A percentile compares a stretch with the other conserved stretches of the same genome.
phyloP scores from a whole-genome alignment of 129 eudicot genomes.

The Artemisia argyi region DNA sequence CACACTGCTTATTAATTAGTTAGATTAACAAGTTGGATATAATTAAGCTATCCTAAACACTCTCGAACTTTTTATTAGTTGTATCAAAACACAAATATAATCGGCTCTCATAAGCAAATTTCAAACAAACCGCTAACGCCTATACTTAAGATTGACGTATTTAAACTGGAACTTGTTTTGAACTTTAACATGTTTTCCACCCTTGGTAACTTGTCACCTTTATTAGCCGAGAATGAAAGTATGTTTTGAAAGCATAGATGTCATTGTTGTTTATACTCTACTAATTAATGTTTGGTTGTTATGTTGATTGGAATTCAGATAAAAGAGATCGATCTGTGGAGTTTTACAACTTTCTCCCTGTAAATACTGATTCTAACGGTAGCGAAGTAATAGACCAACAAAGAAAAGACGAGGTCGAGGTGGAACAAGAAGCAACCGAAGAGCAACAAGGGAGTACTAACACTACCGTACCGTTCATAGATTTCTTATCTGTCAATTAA shows the following conservation, averaged over 20 bases:
- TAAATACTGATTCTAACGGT: conserved; percentile 56
- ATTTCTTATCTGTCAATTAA: conserved; percentile 47
- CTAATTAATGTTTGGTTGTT: background rate
- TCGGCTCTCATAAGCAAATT: too few species aligned
- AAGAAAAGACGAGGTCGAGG: conserved; percentile 42
- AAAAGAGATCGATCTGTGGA: conserved; percentile 41
- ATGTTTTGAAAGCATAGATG: background rate
- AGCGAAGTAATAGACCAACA: conserved; percentile 65
- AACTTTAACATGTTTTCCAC: background rate
- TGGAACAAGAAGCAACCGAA: conserved; percentile 41
- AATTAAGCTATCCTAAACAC: too few species aligned
- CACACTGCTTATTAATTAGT: too few species aligned
- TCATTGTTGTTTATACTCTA: background rate
- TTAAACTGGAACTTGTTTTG: background rate
- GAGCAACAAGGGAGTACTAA: conserved; percentile 19
- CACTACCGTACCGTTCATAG: conserved; percentile 44
- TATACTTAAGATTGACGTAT: background rate
- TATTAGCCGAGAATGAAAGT: too few species aligned
- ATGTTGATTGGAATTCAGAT: conserved; percentile 26
- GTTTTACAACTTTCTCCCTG: conserved; percentile 72
- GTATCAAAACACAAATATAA: too few species aligned
- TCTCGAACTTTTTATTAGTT: too few species aligned
- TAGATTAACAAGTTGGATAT: too few species aligned
- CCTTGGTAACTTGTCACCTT: too few species aligned
- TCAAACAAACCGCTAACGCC: too few species aligned